Percentiles rank a stretch among this genome's conserved stretches.
phyloP scores from a whole-genome alignment of 1,139 yeast species.

The Casaregolazyma lundiana region DNA sequence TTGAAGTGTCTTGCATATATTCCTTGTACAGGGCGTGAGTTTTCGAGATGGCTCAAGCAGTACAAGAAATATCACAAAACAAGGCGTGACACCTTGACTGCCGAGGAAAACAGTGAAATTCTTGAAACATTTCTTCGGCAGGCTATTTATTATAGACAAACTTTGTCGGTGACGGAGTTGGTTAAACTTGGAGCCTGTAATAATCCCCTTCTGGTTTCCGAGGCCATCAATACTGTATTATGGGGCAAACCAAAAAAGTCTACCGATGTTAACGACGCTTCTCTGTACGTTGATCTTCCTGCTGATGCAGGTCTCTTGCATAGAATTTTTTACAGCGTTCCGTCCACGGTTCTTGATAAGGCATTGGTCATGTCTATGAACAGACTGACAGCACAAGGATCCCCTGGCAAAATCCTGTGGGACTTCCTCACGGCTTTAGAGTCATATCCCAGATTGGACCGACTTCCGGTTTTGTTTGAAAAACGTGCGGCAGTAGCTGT shows the following conservation, averaged over 20 bases:
- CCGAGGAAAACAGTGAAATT: constrained; percentile 1
- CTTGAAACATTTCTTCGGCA: constrained; percentile 14
- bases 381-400: constrained; percentile 1
- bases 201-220: constrained; percentile 10
- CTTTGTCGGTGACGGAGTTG: constrained; percentile 15
- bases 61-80: constrained; percentile 7
- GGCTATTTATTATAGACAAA: constrained; percentile 15
- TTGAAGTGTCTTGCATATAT: constrained; percentile 11
- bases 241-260: constrained; percentile 14
- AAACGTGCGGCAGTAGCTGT: constrained; percentile 11
- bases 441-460: not conserved
- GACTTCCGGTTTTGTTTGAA: constrained; percentile 13
- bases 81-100: constrained; percentile 1
- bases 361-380: constrained; percentile 11
- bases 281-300: constrained; percentile 10
- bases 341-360: constrained; percentile 8
- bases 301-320: constrained; percentile 13
- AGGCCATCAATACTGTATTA: constrained; percentile 13
- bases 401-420: constrained; percentile 18
- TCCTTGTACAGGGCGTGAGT: constrained; percentile 11
- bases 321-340: constrained; percentile 12
- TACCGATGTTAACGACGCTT: constrained; percentile 9
- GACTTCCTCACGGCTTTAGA: constrained; percentile 14
- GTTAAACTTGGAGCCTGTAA: constrained; percentile 15
- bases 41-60: constrained; percentile 6